These are phyloP conservation scores for Blastomyces gilchristii DNA, from an alignment of 2,329 filamentous ascomycete genomes.

Conservation along the genomic window DNA sequence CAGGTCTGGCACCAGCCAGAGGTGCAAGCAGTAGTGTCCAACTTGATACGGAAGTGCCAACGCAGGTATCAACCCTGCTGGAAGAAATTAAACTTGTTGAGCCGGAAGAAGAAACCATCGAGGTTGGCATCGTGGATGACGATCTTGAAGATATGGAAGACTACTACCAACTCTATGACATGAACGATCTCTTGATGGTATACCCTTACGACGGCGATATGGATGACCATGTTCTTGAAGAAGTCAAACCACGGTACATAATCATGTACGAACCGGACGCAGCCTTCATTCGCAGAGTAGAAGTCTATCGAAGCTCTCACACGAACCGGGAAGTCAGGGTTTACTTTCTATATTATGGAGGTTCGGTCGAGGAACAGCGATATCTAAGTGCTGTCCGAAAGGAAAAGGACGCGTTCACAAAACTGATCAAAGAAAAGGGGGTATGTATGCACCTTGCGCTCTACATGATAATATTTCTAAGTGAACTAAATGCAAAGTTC, in stretches of 20 bases:
- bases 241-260: slow-evolving; percentile 84
- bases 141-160: slow-evolving; percentile 85
- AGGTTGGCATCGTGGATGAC: slow-evolving; percentile 61
- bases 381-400: slow-evolving; percentile 83
- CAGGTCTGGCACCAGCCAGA: slow-evolving; percentile 48
- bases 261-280: slow-evolving; percentile 98
- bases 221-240: slow-evolving; percentile 93
- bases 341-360: slow-evolving; percentile 94
- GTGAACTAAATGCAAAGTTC: slow-evolving; percentile 11
- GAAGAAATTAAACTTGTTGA: slow-evolving; percentile 74
- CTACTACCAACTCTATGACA: slow-evolving; percentile 83
- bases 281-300: slow-evolving; percentile 84
- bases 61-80: slow-evolving; percentile 72
- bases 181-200: slow-evolving; percentile 76
- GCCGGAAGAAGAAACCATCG: slow-evolving; percentile 48
- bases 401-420: slow-evolving; percentile 94
- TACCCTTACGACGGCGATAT: slow-evolving; percentile 93
- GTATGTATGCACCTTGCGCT: slow-evolving; percentile 24
- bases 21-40: slow-evolving; percentile 64
- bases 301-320: slow-evolving; percentile 93
- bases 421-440: slow-evolving; percentile 85
- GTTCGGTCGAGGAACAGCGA: slow-evolving; percentile 88
- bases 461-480: background rate
- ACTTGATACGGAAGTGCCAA: slow-evolving; percentile 65
- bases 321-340: slow-evolving; percentile 78